Conservation (phyloP, 495 filamentous ascomycete species). For the Aspergillus bertholletiae region DNA sequence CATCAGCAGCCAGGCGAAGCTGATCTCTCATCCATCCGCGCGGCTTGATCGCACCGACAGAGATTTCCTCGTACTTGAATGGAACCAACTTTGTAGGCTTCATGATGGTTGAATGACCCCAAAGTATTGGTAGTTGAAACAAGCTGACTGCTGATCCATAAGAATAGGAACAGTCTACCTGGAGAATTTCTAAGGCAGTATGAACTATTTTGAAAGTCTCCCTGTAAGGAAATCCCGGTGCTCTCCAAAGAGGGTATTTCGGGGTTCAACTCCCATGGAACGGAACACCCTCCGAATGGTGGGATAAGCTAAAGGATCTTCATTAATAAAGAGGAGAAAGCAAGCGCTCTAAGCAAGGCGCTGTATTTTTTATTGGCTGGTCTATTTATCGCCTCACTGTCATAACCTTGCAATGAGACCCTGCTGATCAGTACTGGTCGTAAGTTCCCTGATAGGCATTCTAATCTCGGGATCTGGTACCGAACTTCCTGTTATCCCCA, state of each 20-base stretch:
- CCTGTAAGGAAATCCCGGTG: not conserved
- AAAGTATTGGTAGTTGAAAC: too few relatives aligned
- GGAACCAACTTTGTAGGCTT: not conserved
- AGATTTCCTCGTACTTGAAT: not conserved
- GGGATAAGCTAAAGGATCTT: too few relatives aligned
- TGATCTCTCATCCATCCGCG: conserved; percentile 60
- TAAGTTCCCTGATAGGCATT: not conserved
- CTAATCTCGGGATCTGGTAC: not conserved
- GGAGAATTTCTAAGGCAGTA: not conserved
- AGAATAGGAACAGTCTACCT: not conserved
- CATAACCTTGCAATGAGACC: not conserved
- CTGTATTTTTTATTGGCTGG: not conserved
- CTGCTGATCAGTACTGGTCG: not conserved
- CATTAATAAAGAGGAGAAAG: too few relatives aligned
- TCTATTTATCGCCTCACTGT: too few relatives aligned
- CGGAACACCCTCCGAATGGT: not conserved
- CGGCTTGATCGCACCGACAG: conserved; percentile 39
- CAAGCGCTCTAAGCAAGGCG: too few relatives aligned
- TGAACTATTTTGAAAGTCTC: too few relatives aligned
- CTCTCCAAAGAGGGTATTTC: not conserved
- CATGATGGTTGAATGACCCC: not conserved
- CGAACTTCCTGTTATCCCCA: too few relatives aligned
- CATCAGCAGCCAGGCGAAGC: conserved; percentile 46
- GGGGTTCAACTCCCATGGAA: not conserved
- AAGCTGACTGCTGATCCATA: too few relatives aligned